phyloP scores from a whole-genome alignment of 2,329 filamentous ascomycete genomes.

The Colletotrichum sp. region DNA sequence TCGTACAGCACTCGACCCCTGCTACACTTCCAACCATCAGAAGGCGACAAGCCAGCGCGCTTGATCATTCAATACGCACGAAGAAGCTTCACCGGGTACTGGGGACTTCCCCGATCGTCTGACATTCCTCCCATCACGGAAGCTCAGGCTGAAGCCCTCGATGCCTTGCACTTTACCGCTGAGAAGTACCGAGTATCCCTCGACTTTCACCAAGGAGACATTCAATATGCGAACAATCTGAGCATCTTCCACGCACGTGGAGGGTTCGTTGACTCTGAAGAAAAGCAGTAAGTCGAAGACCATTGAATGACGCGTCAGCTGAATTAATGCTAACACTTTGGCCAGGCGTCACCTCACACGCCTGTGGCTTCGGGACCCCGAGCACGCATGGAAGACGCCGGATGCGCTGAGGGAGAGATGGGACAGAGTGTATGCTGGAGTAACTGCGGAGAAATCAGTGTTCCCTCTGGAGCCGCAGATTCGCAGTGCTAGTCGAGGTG shows the following conservation, averaged over 20 bases:
- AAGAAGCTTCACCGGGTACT: conserved; percentile 63
- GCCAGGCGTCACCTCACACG: conserved; percentile 52
- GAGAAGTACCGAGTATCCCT: conserved; percentile 50
- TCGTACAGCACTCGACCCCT: conserved; percentile 56
- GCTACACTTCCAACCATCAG: conserved; percentile 59
- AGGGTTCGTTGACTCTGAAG: conserved; percentile 48
- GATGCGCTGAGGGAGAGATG: conserved; percentile 50
- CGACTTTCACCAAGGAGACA: conserved; percentile 55
- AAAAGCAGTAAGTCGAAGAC: conserved; percentile 46
- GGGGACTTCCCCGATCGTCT: conserved; percentile 55
- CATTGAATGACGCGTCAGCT: background rate
- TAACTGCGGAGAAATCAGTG: conserved; percentile 56
- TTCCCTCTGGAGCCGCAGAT: conserved; percentile 59
- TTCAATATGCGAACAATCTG: conserved; percentile 62
- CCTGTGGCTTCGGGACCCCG: conserved; percentile 55
- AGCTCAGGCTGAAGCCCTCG: conserved; percentile 57
- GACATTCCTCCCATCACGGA: conserved; percentile 62
- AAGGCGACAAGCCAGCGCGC: conserved; percentile 50
- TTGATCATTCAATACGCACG: conserved; percentile 66
- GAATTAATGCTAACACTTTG: conserved; percentile 17
- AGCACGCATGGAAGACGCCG: conserved; percentile 55
- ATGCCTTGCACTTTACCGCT: conserved; percentile 54
- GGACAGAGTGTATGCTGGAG: conserved; percentile 57
- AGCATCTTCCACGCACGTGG: conserved; percentile 58
- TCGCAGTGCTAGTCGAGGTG: conserved; percentile 26